A percentile compares a stretch with the other conserved stretches of the same genome.
These are phyloP conservation scores for Cyberlindnera mississippiensis DNA, from an alignment of 805 yeast species.

Conservation along the genomic window DNA sequence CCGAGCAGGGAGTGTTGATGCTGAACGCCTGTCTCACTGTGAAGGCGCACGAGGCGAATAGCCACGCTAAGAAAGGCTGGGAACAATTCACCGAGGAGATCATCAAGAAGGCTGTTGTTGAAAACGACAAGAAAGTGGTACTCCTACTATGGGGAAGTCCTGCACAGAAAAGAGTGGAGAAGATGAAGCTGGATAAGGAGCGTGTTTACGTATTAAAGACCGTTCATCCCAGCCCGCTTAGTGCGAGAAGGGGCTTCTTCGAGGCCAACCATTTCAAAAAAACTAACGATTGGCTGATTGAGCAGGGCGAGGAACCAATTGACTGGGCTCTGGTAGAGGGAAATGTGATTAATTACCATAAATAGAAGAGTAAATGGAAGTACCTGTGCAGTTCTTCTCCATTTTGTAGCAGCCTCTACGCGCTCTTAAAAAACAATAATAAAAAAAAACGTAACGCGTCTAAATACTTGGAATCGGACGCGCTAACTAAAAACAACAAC, in stretches of 20 bases:
- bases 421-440: too few relatives aligned
- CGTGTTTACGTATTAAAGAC: constrained; percentile 49
- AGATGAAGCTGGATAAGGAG: constrained; percentile 28
- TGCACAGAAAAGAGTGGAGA: constrained; percentile 36
- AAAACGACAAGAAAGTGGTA: constrained; percentile 15
- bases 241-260: constrained; percentile 86
- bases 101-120: constrained; percentile 55
- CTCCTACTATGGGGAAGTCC: constrained; percentile 38
- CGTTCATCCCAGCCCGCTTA: constrained; percentile 94
- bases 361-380: too few relatives aligned
- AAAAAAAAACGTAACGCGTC: too few relatives aligned
- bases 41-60: constrained; percentile 87
- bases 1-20: constrained; percentile 79
- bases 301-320: constrained; percentile 40
- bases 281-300: constrained; percentile 73
- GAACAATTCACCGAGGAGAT: constrained; percentile 79
- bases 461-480: too few relatives aligned
- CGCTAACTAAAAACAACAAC: too few relatives aligned
- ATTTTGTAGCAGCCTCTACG: too few relatives aligned
- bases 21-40: constrained; percentile 89
- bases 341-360: constrained; percentile 4
- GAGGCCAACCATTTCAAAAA: constrained; percentile 67
- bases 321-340: constrained; percentile 57
- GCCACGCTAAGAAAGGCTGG: constrained; percentile 92
- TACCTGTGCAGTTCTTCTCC: too few relatives aligned